These are phyloP conservation scores for Saururus chinensis DNA, from an alignment of 164 flowering plant species.

Conservation along the genomic window DNA sequence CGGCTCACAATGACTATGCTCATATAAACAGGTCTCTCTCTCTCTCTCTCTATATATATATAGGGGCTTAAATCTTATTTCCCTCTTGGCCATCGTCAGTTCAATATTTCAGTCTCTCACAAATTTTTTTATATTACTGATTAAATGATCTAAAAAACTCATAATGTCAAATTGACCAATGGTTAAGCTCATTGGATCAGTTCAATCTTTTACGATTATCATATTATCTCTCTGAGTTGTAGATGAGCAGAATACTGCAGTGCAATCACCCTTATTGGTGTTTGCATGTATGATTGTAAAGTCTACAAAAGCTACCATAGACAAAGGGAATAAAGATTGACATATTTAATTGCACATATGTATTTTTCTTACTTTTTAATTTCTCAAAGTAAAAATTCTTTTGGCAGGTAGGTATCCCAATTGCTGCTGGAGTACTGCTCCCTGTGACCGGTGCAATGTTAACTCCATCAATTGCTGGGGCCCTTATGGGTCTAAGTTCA, in stretches of 20 bases:
- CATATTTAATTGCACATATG: not conserved
- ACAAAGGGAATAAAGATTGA: too few relatives aligned
- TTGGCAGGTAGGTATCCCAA: slow-evolving; percentile 78
- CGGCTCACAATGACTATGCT: not conserved
- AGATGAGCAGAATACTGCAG: too few relatives aligned
- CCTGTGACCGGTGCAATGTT: slow-evolving; percentile 81
- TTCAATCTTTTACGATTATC: too few relatives aligned
- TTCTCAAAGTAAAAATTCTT: not conserved
- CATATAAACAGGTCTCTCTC: too few relatives aligned
- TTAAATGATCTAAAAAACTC: too few relatives aligned
- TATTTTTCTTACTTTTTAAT: not conserved
- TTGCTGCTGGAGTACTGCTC: slow-evolving; percentile 82
- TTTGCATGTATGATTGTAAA: too few relatives aligned
- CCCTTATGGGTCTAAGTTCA: slow-evolving; percentile 91
- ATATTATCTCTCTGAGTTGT: too few relatives aligned
- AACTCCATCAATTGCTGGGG: slow-evolving; percentile 97
- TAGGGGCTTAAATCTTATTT: not conserved
- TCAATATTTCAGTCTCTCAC: not conserved
- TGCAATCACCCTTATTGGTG: too few relatives aligned
- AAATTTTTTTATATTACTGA: too few relatives aligned
- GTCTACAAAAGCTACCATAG: too few relatives aligned
- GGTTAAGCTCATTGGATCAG: too few relatives aligned
- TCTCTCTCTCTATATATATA: not conserved
- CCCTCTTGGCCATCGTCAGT: not conserved
- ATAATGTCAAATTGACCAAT: too few relatives aligned